These are phyloP conservation scores for Rhizophora mangle DNA, from an alignment of 345 rosid genomes.

Conservation along the genomic window DNA sequence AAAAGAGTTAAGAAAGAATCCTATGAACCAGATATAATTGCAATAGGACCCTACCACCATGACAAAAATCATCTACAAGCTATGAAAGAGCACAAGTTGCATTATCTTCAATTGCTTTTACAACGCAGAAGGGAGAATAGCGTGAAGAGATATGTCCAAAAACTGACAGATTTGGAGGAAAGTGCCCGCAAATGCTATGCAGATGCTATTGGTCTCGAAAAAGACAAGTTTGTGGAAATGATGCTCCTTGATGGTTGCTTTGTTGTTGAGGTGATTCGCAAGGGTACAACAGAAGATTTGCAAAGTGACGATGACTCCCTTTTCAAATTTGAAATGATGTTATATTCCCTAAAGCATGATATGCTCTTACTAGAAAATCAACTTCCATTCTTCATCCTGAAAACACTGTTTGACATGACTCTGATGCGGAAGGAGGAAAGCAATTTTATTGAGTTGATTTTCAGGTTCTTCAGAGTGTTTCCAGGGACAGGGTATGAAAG, in stretches of 20 bases:
- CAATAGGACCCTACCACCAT: not conserved
- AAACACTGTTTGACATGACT: constrained; percentile 7
- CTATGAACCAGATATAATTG: not conserved
- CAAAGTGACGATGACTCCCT: not conserved
- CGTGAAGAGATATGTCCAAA: not conserved
- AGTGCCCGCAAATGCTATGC: constrained; percentile 5
- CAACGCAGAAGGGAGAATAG: not conserved
- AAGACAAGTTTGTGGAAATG: constrained; percentile 6
- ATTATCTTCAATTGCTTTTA: not conserved
- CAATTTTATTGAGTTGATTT: not conserved
- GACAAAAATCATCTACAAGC: not conserved
- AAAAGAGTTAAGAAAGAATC: not conserved
- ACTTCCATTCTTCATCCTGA: constrained; percentile 23
- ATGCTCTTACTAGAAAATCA: constrained; percentile 19
- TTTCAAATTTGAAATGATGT: not conserved
- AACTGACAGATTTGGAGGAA: not conserved
- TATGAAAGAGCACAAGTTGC: constrained; percentile 1
- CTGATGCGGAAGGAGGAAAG: not conserved
- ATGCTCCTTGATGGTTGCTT: constrained; percentile 18
- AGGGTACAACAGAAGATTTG: not conserved
- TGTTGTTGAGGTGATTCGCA: not conserved
- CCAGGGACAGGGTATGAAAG: not conserved
- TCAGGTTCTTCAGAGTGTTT: not conserved
- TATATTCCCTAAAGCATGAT: not conserved
- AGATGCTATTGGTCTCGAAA: not conserved